These are phyloP conservation scores for Spatholobus suberectus DNA, from an alignment of 306 rosid species.

Conservation along the genomic window DNA sequence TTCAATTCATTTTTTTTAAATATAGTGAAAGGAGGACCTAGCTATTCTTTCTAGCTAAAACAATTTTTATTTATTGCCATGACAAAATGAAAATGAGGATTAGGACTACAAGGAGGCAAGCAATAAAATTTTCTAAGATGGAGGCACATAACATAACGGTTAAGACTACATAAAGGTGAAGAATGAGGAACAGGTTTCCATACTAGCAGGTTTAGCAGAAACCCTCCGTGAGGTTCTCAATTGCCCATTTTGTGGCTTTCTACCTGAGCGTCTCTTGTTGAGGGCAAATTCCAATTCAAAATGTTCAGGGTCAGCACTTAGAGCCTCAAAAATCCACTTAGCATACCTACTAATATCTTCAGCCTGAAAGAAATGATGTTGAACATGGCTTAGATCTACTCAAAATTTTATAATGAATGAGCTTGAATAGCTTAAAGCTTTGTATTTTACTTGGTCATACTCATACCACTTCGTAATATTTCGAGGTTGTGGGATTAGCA, in stretches of 20 bases:
- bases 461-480: constrained; percentile 34
- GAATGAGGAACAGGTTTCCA: neutral
- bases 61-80: no score
- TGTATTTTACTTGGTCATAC: neutral
- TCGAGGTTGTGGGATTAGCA: neutral
- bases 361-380: neutral
- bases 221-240: neutral
- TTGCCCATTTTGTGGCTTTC: neutral
- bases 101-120: neutral
- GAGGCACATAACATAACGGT: neutral
- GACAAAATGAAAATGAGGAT: no score
- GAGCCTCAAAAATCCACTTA: neutral
- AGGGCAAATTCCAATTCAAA: neutral
- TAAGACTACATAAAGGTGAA: neutral
- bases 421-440: neutral
- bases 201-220: constrained; percentile 20
- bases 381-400: neutral
- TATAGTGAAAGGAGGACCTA: no score
- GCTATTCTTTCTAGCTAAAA: no score
- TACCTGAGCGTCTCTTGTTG: neutral
- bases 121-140: neutral
- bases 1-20: neutral
- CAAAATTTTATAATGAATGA: neutral
- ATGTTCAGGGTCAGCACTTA: neutral
- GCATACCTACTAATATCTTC: neutral